These are phyloP conservation scores for Suhomyces faveliae DNA, from an alignment of 805 yeast species.

Conservation along the genomic window DNA sequence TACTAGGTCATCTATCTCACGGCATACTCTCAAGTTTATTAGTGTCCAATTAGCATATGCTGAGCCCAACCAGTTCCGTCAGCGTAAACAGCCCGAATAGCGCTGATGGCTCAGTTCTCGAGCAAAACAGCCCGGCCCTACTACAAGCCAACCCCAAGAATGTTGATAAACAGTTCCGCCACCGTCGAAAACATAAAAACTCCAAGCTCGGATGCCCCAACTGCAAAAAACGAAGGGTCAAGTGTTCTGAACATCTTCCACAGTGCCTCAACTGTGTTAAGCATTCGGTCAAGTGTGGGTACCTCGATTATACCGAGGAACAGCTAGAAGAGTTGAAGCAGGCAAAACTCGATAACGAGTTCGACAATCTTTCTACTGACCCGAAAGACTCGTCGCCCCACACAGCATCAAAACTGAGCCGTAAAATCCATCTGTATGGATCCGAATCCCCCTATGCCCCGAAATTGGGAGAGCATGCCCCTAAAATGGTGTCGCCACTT, in stretches of 20 bases:
- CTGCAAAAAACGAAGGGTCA: constrained; percentile 50
- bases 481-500: not conserved
- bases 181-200: constrained; percentile 24
- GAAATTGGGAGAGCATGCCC: not conserved
- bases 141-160: not conserved
- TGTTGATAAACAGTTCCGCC: constrained; percentile 6
- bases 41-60: too few relatives aligned
- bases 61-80: not conserved
- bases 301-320: constrained; percentile 32
- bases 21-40: not conserved
- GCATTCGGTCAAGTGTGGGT: constrained; percentile 40
- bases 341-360: constrained; percentile 13
- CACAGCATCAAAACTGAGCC: too few relatives aligned
- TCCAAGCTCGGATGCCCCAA: constrained; percentile 47
- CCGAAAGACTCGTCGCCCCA: not conserved
- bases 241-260: constrained; percentile 45
- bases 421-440: not conserved
- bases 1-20: too few relatives aligned
- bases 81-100: not conserved
- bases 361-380: constrained; percentile 6
- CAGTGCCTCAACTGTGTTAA: constrained; percentile 40
- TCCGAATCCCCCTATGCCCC: not conserved
- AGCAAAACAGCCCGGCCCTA: not conserved
- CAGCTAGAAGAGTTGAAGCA: constrained; percentile 28
- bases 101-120: not conserved